These are phyloP conservation scores for Arthrobotrys sinensis DNA, from an alignment of 2,329 filamentous ascomycete species.

Conservation along the genomic window DNA sequence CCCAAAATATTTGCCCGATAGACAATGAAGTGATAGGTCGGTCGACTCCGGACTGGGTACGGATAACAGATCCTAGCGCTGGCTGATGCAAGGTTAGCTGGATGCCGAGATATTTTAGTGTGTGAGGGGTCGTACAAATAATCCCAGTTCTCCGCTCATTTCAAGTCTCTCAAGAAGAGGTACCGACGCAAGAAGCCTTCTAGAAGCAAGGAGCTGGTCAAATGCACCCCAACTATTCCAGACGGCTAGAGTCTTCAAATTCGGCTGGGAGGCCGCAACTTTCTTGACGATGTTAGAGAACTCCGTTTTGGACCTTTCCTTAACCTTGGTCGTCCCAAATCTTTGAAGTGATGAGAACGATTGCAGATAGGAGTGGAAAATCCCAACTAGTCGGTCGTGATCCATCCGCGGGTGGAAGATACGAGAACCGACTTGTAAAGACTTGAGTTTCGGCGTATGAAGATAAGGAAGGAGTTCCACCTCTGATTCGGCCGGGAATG, in stretches of 20 bases:
- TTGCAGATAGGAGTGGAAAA: background rate
- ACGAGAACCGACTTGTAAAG: constrained; percentile 26
- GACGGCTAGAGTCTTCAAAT: constrained; percentile 18
- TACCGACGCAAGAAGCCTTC: background rate
- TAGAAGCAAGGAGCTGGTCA: background rate
- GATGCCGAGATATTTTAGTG: background rate
- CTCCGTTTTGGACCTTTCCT: background rate
- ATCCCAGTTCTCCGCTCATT: constrained; percentile 2
- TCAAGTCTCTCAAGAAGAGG: constrained; percentile 10
- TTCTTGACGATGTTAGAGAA: background rate
- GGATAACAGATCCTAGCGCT: constrained; percentile 10
- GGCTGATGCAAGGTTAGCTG: background rate
- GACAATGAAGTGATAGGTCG: constrained; percentile 6
- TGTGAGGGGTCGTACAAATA: constrained; percentile 22
- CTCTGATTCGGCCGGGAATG: background rate
- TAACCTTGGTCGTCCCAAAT: constrained; percentile 18
- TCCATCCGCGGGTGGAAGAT: background rate
- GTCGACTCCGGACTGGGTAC: background rate
- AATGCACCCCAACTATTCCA: constrained; percentile 39
- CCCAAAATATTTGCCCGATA: constrained; percentile 28
- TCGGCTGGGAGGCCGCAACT: background rate
- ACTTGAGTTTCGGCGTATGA: constrained; percentile 35
- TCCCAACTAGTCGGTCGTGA: background rate
- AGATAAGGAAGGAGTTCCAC: constrained; percentile 21
- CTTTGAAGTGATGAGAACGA: constrained; percentile 34